Percentiles rank a stretch among this genome's conserved stretches.
Evolutionary conservation across 2,329 filamentous ascomycete species (phyloP).

Genomic region (Mycosphaerella arachidis): DNA sequence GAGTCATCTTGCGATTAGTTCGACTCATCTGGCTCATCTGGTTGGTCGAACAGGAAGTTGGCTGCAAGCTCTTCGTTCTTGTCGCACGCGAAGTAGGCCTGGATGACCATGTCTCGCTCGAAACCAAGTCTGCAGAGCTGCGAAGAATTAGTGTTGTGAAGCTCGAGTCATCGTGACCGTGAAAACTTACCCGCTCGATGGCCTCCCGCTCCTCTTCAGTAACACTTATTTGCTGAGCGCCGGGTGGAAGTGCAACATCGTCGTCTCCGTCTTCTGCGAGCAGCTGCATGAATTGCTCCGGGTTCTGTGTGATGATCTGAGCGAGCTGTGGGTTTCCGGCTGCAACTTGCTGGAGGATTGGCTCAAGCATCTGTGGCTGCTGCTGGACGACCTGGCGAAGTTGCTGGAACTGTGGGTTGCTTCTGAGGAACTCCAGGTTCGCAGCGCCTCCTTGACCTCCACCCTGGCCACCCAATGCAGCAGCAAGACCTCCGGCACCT

Average conservation of each 20-base stretch:
- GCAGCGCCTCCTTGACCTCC: constrained; percentile 48
- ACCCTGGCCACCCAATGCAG: constrained; percentile 29
- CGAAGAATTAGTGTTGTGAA: constrained; percentile 13
- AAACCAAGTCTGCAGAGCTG: constrained; percentile 92
- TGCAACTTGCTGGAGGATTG: constrained; percentile 92
- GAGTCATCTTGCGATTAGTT: background rate
- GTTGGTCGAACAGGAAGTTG: constrained; percentile 97
- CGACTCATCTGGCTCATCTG: constrained; percentile 59
- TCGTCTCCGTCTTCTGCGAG: constrained; percentile 80
- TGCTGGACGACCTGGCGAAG: constrained; percentile 95
- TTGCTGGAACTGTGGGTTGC: constrained; percentile 97
- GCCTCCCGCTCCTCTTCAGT: constrained; percentile 96
- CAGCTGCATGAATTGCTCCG: constrained; percentile 86
- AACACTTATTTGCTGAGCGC: constrained; percentile 82
- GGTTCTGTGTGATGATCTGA: constrained; percentile 84
- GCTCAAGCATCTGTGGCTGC: constrained; percentile 96
- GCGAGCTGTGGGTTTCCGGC: constrained; percentile 93
- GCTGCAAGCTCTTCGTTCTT: constrained; percentile 98
- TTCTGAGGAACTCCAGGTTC: constrained; percentile 87
- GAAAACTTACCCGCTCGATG: constrained; percentile 75
- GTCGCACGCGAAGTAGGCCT: constrained; percentile 98
- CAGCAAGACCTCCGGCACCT: constrained; percentile 36
- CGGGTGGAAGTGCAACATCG: constrained; percentile 78
- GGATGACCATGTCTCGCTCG: constrained; percentile 85
- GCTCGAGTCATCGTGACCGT: background rate